These are phyloP conservation scores for Marasmius oreades DNA, from an alignment of 1,284 basidiomycete genomes.

Conservation along the genomic window DNA sequence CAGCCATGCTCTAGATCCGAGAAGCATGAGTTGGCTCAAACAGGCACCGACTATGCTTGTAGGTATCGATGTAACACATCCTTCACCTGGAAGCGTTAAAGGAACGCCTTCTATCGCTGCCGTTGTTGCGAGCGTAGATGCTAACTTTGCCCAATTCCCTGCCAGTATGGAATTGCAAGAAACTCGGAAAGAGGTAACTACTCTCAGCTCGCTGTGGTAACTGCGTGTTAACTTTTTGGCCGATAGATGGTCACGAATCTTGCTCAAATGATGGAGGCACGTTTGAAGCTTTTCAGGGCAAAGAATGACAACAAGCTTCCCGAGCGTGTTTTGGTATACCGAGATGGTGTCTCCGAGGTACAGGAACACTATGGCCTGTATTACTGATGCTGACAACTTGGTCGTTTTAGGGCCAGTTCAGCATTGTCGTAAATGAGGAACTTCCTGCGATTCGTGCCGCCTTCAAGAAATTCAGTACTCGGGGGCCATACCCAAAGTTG, in stretches of 20 bases:
- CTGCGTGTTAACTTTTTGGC: conserved; percentile 16
- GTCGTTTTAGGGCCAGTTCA: conserved; percentile 61
- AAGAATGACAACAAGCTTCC: conserved; percentile 48
- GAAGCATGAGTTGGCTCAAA: conserved; percentile 53
- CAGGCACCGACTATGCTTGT: conserved; percentile 68
- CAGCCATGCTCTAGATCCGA: conserved; percentile 53
- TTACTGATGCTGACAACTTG: conserved; percentile 9
- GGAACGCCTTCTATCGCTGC: conserved; percentile 78
- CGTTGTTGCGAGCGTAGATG: conserved; percentile 70
- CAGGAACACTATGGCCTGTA: conserved; percentile 8
- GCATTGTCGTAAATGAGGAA: conserved; percentile 61
- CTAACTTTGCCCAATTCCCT: conserved; percentile 64
- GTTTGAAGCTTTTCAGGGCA: conserved; percentile 50
- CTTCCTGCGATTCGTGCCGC: conserved; percentile 60
- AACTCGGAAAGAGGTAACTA: conserved; percentile 63
- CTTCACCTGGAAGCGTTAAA: conserved; percentile 59
- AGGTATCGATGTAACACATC: conserved; percentile 83
- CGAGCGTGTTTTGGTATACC: conserved; percentile 65
- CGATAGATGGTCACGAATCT: conserved; percentile 68
- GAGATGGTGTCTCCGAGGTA: conserved; percentile 77
- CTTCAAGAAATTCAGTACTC: conserved; percentile 49
- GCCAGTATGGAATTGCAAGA: conserved; percentile 71
- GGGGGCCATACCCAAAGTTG: conserved; percentile 60
- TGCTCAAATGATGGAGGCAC: conserved; percentile 64
- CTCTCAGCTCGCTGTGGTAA: neutral